Evolutionary conservation across 805 yeast genomes (phyloP).

Genomic region (Kodamaea neixiangensis): DNA sequence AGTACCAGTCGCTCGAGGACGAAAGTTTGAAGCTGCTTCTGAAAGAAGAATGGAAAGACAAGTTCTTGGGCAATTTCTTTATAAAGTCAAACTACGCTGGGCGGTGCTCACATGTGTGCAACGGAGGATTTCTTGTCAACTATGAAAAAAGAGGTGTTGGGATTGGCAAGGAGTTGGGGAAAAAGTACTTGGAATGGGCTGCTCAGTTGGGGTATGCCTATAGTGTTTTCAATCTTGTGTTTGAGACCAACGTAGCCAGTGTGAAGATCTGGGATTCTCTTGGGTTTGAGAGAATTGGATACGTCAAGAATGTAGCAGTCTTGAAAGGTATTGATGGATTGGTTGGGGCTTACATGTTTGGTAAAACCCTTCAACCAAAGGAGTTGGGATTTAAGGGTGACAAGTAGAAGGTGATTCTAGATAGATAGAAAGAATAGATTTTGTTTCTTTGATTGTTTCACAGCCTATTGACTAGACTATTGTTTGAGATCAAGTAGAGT

Average conservation of each 20-base stretch:
- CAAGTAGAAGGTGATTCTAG: too few relatives aligned
- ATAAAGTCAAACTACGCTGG: constrained; percentile 87
- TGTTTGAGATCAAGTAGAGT: background rate
- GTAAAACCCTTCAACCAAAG: constrained; percentile 51
- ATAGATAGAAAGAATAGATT: too few relatives aligned
- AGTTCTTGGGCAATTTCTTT: constrained; percentile 71
- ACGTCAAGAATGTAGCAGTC: constrained; percentile 69
- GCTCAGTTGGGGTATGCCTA: constrained; percentile 77
- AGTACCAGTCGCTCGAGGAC: constrained; percentile 17
- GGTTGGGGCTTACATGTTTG: constrained; percentile 79
- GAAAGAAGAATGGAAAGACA: constrained; percentile 45
- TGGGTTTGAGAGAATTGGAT: constrained; percentile 80
- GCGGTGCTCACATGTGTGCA: constrained; percentile 82
- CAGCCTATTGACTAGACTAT: background rate
- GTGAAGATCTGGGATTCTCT: constrained; percentile 76
- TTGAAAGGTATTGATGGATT: constrained; percentile 62
- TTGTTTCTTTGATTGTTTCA: too few relatives aligned
- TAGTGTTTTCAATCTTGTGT: constrained; percentile 86
- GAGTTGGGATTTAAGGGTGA: background rate
- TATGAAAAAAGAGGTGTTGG: constrained; percentile 61
- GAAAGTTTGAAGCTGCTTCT: constrained; percentile 33
- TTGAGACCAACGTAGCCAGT: constrained; percentile 77
- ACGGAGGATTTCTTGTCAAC: constrained; percentile 82
- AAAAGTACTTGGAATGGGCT: constrained; percentile 67
- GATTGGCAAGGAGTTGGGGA: constrained; percentile 71